Percentiles rank a stretch among this genome's conserved stretches.
phyloP scores from a whole-genome alignment of 225 moss, liverwort and hornwort species.

The Thuidium tamariscinum region DNA sequence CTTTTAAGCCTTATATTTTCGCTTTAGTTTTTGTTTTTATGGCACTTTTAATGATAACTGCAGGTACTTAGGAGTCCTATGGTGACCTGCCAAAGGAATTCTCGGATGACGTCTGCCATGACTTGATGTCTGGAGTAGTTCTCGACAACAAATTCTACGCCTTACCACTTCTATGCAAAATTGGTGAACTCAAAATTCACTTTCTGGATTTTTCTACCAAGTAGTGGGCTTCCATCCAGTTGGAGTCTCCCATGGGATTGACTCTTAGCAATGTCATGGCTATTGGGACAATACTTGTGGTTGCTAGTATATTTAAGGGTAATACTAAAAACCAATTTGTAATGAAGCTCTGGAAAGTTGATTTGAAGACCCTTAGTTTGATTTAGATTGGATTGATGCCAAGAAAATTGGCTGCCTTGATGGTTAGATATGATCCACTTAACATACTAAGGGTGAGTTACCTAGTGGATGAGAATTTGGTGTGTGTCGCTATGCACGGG shows the following conservation, averaged over 20 bases:
- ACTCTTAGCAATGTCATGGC: rapidly evolving
- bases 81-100: background rate
- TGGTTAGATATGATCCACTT: no score
- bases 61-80: background rate
- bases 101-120: no score
- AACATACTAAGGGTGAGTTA: no score
- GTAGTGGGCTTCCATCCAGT: background rate
- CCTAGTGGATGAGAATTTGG: background rate
- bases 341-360: background rate
- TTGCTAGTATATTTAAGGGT: background rate
- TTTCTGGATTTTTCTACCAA: background rate
- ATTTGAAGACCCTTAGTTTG: background rate
- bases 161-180: rapidly evolving
- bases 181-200: background rate
- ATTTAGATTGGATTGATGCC: background rate
- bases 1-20: no score
- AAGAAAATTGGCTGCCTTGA: background rate
- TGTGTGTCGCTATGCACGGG: background rate
- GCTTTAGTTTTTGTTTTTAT: no score
- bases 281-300: background rate
- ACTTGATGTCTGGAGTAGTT: background rate
- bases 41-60: background rate
- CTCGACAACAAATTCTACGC: background rate
- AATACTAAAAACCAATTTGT: no score
- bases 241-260: no score